These are phyloP conservation scores for Moesziomyces sp. DNA, from an alignment of 1,284 basidiomycete species.

Conservation along the genomic window DNA sequence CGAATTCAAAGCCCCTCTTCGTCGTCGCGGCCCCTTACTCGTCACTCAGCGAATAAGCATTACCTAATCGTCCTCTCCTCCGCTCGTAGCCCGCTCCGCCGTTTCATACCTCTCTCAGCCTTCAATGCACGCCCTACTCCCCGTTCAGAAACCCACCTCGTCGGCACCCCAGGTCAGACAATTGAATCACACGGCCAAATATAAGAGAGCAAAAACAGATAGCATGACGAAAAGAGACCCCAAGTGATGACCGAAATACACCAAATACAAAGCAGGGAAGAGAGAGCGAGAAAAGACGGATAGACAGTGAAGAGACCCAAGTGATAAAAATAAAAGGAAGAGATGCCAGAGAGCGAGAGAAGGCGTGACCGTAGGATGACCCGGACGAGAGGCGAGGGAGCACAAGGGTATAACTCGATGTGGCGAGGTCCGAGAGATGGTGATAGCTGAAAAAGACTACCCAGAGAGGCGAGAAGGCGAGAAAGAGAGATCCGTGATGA, in stretches of 20 bases:
- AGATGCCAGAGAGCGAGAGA: neutral
- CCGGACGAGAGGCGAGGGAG: neutral
- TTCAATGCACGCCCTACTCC: no score
- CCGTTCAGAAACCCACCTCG: no score
- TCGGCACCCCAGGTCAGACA: no score
- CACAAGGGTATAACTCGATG: neutral
- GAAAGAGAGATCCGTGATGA: neutral
- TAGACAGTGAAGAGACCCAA: neutral
- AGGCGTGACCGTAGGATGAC: neutral
- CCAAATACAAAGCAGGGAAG: neutral
- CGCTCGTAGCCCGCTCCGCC: no score
- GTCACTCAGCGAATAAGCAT: neutral
- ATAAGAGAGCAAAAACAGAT: no score
- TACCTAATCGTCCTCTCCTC: neutral
- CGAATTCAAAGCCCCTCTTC: conserved; percentile 11
- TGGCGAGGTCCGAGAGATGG: neutral
- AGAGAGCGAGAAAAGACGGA: neutral
- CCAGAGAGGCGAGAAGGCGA: neutral
- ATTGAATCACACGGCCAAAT: no score
- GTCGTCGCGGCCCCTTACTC: neutral
- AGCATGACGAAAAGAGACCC: neutral
- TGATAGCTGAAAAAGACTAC: no score
- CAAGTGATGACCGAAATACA: neutral
- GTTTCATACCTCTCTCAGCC: no score
- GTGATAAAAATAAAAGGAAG: no score